Evolutionary conservation across 345 rosid genomes (phyloP).

Genomic region (Raphanus sativus): DNA sequence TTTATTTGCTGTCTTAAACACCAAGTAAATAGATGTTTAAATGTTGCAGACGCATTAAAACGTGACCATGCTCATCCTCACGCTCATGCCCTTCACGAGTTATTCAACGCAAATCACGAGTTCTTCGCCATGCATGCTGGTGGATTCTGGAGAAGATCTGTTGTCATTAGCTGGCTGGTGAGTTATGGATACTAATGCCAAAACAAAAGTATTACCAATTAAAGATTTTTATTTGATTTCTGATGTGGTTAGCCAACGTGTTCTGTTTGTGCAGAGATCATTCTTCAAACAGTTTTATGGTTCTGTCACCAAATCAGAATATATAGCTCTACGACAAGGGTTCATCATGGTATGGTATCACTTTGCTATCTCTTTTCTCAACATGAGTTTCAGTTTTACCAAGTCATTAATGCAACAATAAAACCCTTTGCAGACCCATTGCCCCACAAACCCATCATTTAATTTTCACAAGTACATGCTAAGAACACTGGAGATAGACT

Average conservation of each 20-base stretch:
- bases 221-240: too few relatives aligned
- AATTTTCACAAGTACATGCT: conserved; percentile 70
- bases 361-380: neutral
- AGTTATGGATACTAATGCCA: conserved; percentile 27
- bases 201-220: too few relatives aligned
- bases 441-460: conserved; percentile 35
- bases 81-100: conserved; percentile 33
- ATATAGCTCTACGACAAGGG: conserved; percentile 67
- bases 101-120: conserved; percentile 25
- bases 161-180: conserved; percentile 74
- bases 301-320: conserved; percentile 75
- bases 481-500: conserved; percentile 62
- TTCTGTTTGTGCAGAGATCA: conserved; percentile 49
- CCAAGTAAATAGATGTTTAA: neutral
- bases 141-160: conserved; percentile 67
- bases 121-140: conserved; percentile 44
- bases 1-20: neutral
- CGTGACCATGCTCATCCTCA: conserved; percentile 23
- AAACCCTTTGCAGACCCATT: conserved; percentile 46
- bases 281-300: conserved; percentile 85
- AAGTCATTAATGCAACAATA: neutral
- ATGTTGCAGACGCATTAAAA: conserved; percentile 31
- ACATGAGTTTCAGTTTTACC: neutral
- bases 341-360: conserved; percentile 66
- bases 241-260: conserved; percentile 1